A percentile compares a stretch with the other conserved stretches of the same genome.
Conservation (phyloP, 306 rosid genomes). For the Cicer cuneatum region DNA sequence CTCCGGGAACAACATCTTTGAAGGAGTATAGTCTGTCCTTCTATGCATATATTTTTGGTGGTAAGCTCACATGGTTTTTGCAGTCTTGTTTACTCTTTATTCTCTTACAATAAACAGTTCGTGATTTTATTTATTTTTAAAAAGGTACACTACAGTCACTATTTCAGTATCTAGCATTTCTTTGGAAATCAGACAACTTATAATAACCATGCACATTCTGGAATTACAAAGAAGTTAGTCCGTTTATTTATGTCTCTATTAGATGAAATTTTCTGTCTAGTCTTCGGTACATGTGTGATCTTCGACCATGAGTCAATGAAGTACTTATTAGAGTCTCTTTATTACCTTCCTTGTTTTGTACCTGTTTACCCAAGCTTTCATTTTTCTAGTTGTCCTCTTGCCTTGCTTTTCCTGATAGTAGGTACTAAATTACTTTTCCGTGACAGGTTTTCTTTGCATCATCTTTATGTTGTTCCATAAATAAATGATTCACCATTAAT, state of each 20-base stretch:
- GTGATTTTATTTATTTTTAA: neutral
- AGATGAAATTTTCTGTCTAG: conserved; percentile 30
- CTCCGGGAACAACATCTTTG: conserved; percentile 53
- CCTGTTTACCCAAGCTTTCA: neutral
- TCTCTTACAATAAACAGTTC: conserved; percentile 6
- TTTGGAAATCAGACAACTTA: conserved; percentile 23
- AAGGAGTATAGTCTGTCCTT: conserved; percentile 78
- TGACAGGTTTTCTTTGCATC: neutral
- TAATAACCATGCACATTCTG: conserved; percentile 14
- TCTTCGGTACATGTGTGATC: neutral
- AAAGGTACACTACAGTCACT: neutral
- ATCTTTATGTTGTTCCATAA: conserved; percentile 23
- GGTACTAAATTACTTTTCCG: conserved; percentile 6
- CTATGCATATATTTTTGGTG: conserved; percentile 67
- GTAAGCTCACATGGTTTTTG: conserved; percentile 55
- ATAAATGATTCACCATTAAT: conserved; percentile 22
- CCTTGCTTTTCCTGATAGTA: conserved; percentile 5
- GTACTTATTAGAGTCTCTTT: conserved; percentile 27
- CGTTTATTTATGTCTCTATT: neutral
- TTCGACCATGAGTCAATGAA: conserved; percentile 1
- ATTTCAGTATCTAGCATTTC: conserved; percentile 30
- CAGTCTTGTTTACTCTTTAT: conserved; percentile 36
- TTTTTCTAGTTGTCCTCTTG: conserved; percentile 19
- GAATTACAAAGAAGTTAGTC: conserved; percentile 30
- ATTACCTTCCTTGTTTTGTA: neutral